phyloP scores from a whole-genome alignment of 257 asterid species.

The Scutellaria minor region DNA sequence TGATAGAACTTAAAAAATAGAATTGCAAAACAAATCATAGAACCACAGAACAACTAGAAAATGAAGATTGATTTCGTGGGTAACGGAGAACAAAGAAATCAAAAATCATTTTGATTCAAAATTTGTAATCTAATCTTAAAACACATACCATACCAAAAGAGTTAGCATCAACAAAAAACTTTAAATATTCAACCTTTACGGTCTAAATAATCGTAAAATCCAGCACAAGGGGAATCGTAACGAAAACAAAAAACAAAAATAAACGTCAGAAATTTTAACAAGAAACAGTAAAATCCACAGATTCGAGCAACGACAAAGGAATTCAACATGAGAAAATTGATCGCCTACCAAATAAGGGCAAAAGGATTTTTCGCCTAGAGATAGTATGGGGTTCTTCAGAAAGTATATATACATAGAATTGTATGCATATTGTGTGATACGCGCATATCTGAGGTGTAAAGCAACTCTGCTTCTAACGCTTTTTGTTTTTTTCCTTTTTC shows the following conservation, averaged over 20 bases:
- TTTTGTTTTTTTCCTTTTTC: too few species aligned
- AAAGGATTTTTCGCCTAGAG: background rate
- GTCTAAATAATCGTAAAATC: constrained; percentile 1
- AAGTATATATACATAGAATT: background rate
- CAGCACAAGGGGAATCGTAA: constrained; percentile 1
- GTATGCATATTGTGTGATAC: background rate
- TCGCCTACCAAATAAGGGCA: constrained; percentile 13
- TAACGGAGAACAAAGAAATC: background rate
- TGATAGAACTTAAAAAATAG: constrained; percentile 13
- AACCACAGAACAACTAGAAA: background rate
- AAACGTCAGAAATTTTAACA: background rate
- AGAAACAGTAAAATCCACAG: constrained; percentile 10
- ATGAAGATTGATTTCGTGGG: background rate
- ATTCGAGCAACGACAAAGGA: background rate
- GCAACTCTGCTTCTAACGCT: background rate
- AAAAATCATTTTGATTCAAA: constrained; percentile 9
- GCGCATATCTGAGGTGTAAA: background rate
- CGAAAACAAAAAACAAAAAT: background rate
- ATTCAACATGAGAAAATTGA: constrained; percentile 18
- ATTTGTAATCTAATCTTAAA: background rate
- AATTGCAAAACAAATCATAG: background rate
- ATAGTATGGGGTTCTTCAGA: background rate
- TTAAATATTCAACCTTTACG: background rate
- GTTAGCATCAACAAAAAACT: background rate
- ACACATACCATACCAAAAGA: background rate